A percentile compares a stretch with the other conserved stretches of the same genome.
Conservation (phyloP, 805 yeast genomes). For the Yarrowia sp. region DNA sequence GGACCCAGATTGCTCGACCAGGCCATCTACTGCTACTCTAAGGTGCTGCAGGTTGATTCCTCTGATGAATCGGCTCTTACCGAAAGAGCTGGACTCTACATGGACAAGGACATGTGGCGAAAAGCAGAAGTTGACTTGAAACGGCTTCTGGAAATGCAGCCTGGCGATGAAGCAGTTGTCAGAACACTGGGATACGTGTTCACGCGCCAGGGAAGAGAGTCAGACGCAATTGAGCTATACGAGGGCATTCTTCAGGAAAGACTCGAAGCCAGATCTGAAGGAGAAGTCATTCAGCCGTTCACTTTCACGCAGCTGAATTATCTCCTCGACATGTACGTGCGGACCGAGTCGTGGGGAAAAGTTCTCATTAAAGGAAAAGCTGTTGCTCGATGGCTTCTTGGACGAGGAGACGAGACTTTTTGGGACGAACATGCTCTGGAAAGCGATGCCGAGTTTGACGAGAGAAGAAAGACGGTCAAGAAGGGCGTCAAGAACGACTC, state of each 20-base stretch:
- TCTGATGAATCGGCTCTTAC: conserved; percentile 79
- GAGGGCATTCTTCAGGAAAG: conserved; percentile 52
- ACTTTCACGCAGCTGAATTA: conserved; percentile 90
- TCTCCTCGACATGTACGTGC: conserved; percentile 72
- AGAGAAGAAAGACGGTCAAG: conserved; percentile 45
- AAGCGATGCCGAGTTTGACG: conserved; percentile 83
- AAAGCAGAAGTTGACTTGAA: conserved; percentile 35
- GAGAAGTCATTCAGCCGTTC: conserved; percentile 44
- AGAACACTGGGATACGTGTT: conserved; percentile 37
- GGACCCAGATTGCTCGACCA: conserved; percentile 48
- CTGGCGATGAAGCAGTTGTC: conserved; percentile 26
- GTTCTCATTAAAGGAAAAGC: conserved; percentile 66
- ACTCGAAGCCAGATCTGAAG: conserved; percentile 31
- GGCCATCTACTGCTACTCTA: conserved; percentile 59
- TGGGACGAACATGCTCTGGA: conserved; percentile 54
- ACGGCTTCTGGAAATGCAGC: conserved; percentile 31
- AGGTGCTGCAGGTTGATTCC: conserved; percentile 81
- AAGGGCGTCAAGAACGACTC: conserved; percentile 20
- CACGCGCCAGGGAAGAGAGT: conserved; percentile 53
- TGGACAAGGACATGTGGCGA: conserved; percentile 33
- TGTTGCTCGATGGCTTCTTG: conserved; percentile 80
- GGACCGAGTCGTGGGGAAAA: conserved; percentile 58
- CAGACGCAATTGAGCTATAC: conserved; percentile 74
- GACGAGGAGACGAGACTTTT: conserved; percentile 58
- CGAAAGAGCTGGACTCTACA: conserved; percentile 51